phyloP scores from a whole-genome alignment of 345 rosid genomes.

The Firmiana major region DNA sequence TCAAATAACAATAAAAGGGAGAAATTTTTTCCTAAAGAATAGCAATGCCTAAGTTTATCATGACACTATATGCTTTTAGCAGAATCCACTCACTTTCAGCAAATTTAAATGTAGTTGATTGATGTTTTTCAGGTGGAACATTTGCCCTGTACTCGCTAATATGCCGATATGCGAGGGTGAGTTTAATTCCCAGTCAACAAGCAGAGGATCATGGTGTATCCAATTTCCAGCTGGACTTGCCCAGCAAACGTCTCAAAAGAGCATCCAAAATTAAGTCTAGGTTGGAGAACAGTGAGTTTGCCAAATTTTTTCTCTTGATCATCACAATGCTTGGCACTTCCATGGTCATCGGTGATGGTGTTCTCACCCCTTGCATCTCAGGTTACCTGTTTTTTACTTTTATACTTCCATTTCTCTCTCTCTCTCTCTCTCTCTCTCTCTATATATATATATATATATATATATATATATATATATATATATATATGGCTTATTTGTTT shows the following conservation, averaged over 20 bases:
- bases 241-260: constrained; percentile 22
- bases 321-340: constrained; percentile 51
- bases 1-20: too few species aligned
- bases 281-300: constrained; percentile 30
- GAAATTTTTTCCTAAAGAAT: too few species aligned
- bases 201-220: constrained; percentile 38
- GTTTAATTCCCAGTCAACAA: constrained; percentile 43
- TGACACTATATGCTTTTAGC: too few species aligned
- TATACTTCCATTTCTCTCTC: too few species aligned
- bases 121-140: constrained; percentile 39
- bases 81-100: background rate
- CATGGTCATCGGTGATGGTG: constrained; percentile 64
- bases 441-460: too few species aligned
- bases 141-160: constrained; percentile 48
- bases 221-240: constrained; percentile 30
- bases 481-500: too few species aligned
- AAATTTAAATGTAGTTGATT: background rate
- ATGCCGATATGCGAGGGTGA: constrained; percentile 44
- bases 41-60: too few species aligned
- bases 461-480: too few species aligned
- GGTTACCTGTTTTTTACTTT: constrained; percentile 15
- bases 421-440: too few species aligned
- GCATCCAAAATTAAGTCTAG: constrained; percentile 30
- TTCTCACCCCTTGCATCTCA: constrained; percentile 59
- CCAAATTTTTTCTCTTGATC: constrained; percentile 36